These are phyloP conservation scores for Trypanosomatidae sp. DNA, from an alignment of 208 protist species.

Conservation along the genomic window DNA sequence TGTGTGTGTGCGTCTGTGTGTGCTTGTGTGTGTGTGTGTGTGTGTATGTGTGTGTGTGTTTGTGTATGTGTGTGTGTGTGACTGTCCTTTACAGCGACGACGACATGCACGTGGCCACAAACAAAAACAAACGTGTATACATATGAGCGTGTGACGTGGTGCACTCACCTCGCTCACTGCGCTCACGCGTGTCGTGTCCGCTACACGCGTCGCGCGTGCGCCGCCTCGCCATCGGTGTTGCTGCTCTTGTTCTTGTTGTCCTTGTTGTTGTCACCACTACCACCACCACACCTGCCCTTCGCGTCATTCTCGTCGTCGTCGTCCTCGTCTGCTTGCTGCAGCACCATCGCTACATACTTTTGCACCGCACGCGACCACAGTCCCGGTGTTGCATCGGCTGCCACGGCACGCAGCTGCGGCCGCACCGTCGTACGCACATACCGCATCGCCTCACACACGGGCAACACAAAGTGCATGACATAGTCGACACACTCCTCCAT, in stretches of 20 bases:
- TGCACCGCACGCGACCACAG: background rate
- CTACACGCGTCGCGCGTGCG: too few relatives aligned
- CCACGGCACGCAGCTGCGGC: slow-evolving; percentile 16
- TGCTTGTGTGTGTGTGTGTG: too few relatives aligned
- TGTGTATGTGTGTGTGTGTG: too few relatives aligned
- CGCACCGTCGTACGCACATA: slow-evolving; percentile 12
- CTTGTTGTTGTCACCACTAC: background rate
- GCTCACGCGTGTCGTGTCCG: too few relatives aligned
- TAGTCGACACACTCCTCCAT: slow-evolving; percentile 1
- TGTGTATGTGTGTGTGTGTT: too few relatives aligned
- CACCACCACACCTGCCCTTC: background rate
- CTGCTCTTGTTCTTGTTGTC: background rate
- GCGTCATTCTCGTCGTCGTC: background rate
- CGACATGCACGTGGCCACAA: too few relatives aligned
- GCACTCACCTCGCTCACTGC: too few relatives aligned
- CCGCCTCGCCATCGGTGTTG: too few relatives aligned
- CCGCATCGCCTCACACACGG: slow-evolving; percentile 44
- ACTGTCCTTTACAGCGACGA: too few relatives aligned
- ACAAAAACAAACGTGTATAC: too few relatives aligned
- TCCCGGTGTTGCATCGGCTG: slow-evolving; percentile 1
- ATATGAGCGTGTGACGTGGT: too few relatives aligned
- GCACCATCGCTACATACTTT: slow-evolving; percentile 11
- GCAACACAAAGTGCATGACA: slow-evolving; percentile 10
- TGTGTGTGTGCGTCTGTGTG: too few relatives aligned
- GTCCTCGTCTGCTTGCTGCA: slow-evolving; percentile 4